phyloP scores from a whole-genome alignment of 2,329 filamentous ascomycete genomes.

The Fusarium paranaense region DNA sequence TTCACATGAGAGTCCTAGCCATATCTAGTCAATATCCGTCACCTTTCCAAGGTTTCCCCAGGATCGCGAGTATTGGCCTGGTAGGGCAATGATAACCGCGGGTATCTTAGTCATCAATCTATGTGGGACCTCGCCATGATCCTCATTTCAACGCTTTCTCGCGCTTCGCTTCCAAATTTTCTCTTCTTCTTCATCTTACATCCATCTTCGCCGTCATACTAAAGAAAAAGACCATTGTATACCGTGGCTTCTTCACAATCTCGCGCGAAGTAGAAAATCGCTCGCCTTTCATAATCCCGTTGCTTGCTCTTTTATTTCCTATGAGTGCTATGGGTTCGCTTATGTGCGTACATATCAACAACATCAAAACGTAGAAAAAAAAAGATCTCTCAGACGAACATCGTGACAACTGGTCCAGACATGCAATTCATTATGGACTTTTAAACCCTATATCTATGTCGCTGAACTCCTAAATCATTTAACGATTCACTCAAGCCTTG shows the following conservation, averaged over 20 bases:
- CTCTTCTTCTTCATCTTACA: constrained; percentile 59
- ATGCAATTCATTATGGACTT: constrained; percentile 44
- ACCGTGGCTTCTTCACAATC: constrained; percentile 58
- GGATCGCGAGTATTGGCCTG: not conserved
- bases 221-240: constrained; percentile 47
- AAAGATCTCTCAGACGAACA: not conserved
- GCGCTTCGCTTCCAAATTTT: constrained; percentile 1
- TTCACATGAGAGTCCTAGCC: not conserved
- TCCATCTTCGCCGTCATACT: constrained; percentile 54
- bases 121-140: constrained; percentile 29
- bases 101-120: constrained; percentile 37
- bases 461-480: constrained; percentile 41
- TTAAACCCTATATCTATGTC: constrained; percentile 41
- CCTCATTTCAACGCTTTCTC: constrained; percentile 9
- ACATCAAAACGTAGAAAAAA: constrained; percentile 9
- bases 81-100: not conserved
- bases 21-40: constrained; percentile 1
- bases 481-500: constrained; percentile 50
- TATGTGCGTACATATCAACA: constrained; percentile 67
- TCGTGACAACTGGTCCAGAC: constrained; percentile 29
- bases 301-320: constrained; percentile 55
- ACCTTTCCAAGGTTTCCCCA: not conserved
- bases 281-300: constrained; percentile 71
- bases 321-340: constrained; percentile 69
- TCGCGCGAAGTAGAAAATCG: constrained; percentile 65